phyloP scores from a whole-genome alignment of 2,329 filamentous ascomycete species.

The Tetracladium maxilliforme region DNA sequence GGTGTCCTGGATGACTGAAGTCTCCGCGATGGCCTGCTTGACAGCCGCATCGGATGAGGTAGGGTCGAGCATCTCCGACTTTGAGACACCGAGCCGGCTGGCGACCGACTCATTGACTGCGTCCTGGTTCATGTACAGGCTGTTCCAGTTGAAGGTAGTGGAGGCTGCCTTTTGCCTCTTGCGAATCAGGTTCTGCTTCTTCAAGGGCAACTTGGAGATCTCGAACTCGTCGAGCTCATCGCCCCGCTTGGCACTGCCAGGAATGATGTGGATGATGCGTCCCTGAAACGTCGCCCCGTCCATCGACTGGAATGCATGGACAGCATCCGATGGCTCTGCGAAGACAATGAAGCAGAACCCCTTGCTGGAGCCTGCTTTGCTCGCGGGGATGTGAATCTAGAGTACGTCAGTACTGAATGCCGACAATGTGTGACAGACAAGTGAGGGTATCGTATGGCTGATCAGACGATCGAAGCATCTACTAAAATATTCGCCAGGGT shows the following conservation, averaged over 20 bases:
- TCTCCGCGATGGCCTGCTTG: constrained; percentile 94
- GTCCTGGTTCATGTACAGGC: constrained; percentile 97
- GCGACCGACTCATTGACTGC: constrained; percentile 86
- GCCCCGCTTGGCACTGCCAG: constrained; percentile 69
- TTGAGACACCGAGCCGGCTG: constrained; percentile 72
- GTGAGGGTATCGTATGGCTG: constrained; percentile 15
- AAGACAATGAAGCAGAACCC: constrained; percentile 85
- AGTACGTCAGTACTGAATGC: constrained; percentile 8
- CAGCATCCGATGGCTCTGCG: constrained; percentile 53
- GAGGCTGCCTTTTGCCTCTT: constrained; percentile 69
- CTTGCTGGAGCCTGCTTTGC: constrained; percentile 62
- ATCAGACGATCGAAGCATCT: constrained; percentile 94
- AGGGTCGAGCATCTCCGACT: constrained; percentile 87
- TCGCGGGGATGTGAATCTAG: constrained; percentile 76
- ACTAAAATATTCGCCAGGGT: constrained; percentile 99
- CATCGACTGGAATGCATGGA: constrained; percentile 62
- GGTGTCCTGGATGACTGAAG: constrained; percentile 88
- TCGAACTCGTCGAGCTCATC: constrained; percentile 75
- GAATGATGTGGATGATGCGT: constrained; percentile 78
- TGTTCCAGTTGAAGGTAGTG: constrained; percentile 90
- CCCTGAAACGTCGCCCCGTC: constrained; percentile 88
- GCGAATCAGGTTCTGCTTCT: constrained; percentile 85
- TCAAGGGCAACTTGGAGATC: constrained; percentile 80
- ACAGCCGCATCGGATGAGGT: constrained; percentile 88
- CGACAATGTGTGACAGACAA: too few species aligned